Conservation (phyloP, 129 eudicot species). For the Flaveria brownii region DNA sequence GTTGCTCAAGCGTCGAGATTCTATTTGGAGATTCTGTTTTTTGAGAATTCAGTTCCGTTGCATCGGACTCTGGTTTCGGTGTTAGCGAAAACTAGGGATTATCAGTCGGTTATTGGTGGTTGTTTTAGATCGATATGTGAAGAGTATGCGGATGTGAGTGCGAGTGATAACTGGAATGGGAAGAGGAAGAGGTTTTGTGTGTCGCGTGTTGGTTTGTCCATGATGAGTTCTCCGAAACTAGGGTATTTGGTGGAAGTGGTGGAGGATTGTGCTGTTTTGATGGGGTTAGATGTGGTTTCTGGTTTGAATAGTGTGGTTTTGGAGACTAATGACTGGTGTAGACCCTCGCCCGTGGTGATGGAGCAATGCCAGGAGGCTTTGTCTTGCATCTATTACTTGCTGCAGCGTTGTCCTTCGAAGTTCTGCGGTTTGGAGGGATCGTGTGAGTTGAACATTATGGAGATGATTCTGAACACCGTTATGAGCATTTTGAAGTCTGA, state of each 20-base stretch:
- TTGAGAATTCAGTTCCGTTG: constrained; percentile 79
- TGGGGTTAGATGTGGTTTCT: constrained; percentile 67
- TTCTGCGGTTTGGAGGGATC: constrained; percentile 35
- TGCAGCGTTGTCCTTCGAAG: constrained; percentile 75
- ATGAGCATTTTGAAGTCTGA: constrained; percentile 61
- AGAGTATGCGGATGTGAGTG: constrained; percentile 59
- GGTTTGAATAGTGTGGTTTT: constrained; percentile 59
- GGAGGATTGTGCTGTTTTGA: constrained; percentile 76
- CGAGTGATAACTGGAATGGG: constrained; percentile 38
- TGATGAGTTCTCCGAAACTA: constrained; percentile 92
- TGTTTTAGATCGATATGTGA: constrained; percentile 65
- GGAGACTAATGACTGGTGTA: constrained; percentile 55
- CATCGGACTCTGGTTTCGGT: constrained; percentile 68
- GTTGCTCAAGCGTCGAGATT: constrained; percentile 53
- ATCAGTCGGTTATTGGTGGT: constrained; percentile 39
- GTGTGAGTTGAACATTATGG: constrained; percentile 39
- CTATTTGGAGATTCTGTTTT: constrained; percentile 69
- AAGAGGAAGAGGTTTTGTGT: constrained; percentile 84
- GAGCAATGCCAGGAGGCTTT: constrained; percentile 97
- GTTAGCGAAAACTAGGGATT: constrained; percentile 57
- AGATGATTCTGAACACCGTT: constrained; percentile 52
- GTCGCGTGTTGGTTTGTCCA: constrained; percentile 73
- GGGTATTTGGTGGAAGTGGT: constrained; percentile 86
- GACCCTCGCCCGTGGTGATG: constrained; percentile 92
- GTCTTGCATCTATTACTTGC: constrained; percentile 91